Base-by-base conservation (phyloP, 2,329 filamentous ascomycete species). In the Aspergillus texensis region DNA sequence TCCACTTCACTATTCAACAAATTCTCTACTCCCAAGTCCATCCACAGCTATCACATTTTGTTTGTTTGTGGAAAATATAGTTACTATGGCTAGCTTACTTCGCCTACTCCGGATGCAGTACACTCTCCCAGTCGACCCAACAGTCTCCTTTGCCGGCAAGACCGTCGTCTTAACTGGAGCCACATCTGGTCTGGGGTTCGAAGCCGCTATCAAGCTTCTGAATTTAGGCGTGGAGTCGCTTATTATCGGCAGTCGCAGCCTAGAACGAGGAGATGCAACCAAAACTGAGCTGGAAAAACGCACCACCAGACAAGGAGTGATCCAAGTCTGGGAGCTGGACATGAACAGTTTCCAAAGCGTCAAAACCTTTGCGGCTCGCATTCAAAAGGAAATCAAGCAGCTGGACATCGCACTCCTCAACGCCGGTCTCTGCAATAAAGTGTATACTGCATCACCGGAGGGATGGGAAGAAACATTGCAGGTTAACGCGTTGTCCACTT, bases 401-500 rank as follows among this genome's bases (percentile, higher is more conserved):
- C 69, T 85, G 6, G 81, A 85, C 63, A 75, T 81, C 21, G 81
- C 76, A 2, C 66, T 84, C 1, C 71, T 84, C 2, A 83, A 83
- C 62, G 81, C 81, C 0, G 81, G 81, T n/a, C 58, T 81, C 6
- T 78, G 78, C 65, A 76, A 78, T 53, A 71, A 76, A 16, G 69
- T 75, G 26, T 82, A 78, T 65, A 66, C 62, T 3, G 61, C 69
- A 1, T 78, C 78, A 0, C 56, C 72, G 2, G 80, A 82, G 36
- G 84, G 81, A 6, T 86, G 80, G 76, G 84, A 86, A 62, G 76
- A 81, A 59, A 83, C 80, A 1, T 66, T 89, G 12, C 86, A 89
- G 70, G 83, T 88, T 66, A 88, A 89, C 69, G 79, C 82, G 1
- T 74, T 89, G 2, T 86, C 85, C 2, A 89, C 85, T 1, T 78